Evolutionary conservation across 371 early-diverging fungal species (phyloP).

Genomic region (Mucor irregularis): DNA sequence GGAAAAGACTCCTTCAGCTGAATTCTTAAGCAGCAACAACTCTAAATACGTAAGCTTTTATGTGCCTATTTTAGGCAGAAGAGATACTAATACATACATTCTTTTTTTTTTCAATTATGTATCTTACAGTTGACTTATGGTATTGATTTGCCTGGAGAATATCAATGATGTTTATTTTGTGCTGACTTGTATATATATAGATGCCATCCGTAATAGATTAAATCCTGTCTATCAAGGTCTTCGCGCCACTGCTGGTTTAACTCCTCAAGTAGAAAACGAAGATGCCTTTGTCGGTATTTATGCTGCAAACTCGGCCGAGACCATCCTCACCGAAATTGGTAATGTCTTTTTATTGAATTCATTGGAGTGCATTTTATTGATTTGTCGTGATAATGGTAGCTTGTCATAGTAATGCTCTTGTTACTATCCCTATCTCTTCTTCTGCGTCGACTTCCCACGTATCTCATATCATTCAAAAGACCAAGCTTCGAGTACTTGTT

Average conservation of each 20-base stretch:
- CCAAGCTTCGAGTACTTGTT: conserved; percentile 32
- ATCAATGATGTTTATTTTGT: not conserved
- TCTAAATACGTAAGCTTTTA: conserved; percentile 30
- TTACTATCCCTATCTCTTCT: conserved; percentile 47
- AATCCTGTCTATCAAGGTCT: conserved; percentile 29
- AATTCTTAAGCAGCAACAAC: conserved; percentile 26
- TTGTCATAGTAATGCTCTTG: conserved; percentile 38
- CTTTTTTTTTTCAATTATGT: too few species aligned
- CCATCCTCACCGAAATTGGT: conserved; percentile 41
- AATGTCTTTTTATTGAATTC: too few species aligned
- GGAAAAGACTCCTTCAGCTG: conserved; percentile 31
- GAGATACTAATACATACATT: conserved; percentile 8
- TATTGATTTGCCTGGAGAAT: not conserved
- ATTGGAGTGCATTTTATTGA: too few species aligned
- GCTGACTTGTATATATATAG: conserved; percentile 4
- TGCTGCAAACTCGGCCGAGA: conserved; percentile 43
- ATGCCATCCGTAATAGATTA: conserved; percentile 20
- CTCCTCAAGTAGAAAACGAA: conserved; percentile 44
- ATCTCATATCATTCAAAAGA: conserved; percentile 28
- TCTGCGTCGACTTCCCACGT: conserved; percentile 30
- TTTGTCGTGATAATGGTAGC: conserved; percentile 19
- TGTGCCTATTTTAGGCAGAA: conserved; percentile 18
- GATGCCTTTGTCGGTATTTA: conserved; percentile 56
- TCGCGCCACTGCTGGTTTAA: conserved; percentile 30
- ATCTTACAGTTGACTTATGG: conserved; percentile 31